Base-by-base conservation (phyloP, 1,284 basidiomycete species). In the Pseudozyma hubeiensis region DNA sequence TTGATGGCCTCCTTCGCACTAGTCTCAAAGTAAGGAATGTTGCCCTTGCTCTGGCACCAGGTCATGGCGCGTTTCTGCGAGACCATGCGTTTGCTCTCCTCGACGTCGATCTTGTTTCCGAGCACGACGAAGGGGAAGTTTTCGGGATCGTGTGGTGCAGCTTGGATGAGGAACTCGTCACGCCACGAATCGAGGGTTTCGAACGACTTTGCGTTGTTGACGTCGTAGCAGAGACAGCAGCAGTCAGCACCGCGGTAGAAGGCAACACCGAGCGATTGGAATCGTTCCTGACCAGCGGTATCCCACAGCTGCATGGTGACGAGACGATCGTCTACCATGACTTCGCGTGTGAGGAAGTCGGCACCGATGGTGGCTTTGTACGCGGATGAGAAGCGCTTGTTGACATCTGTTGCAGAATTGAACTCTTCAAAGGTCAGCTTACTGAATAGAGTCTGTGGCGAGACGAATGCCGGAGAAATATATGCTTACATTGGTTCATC, bases 1-100 rank as follows among this genome's bases (percentile, higher is more conserved):
- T 99, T 99, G 88, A 99, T 98, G 17, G 97, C 96, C 86, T 99
- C 97, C 87, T 99, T 99, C 45, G 97, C 97, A 10, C 96, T 98
- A 1, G 97, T 99, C 87, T 99, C 97, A 86, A 99, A 99, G 80
- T 99, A 99, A 14, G 97, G 97, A 78, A 99, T 98, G 86, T 98
- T 98, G 82, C 97, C 97, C 87, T 99, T 99, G 72, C 93, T 92
- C 84, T 99, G 95, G 86, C 97, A 99, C 97, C 97, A 99, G 9
- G 94, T 93, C 94, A 99, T 98, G 24, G 97, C 97, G 54, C 97
- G 92, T 86, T 99, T 99, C 90, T 99, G 97, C 9, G 94, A 94
- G 30, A 98, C 96, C 90, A 97, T 94, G 77, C 97, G 90, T 87
- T 98, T 99, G 85, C 91, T 92, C 88, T 99, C 96, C 87, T 99